Base-by-base conservation (phyloP, 768 basidiomycete species). In the Boletus sp. region DNA sequence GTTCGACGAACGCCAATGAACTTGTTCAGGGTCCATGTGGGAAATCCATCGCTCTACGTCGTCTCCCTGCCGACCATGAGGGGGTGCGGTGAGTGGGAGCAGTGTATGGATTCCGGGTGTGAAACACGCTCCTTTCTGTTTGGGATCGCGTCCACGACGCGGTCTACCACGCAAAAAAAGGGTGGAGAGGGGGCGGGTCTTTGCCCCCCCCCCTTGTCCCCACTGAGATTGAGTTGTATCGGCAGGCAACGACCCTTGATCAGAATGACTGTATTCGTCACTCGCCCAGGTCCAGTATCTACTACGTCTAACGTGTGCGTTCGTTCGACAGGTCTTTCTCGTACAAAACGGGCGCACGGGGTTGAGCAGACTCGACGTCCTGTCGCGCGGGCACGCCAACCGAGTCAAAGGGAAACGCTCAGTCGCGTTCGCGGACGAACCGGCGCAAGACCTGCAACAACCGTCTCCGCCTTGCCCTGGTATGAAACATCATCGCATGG, bases 401-500 rank as follows among this genome's bases (percentile, higher is more conserved):
- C 14, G 9, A 39, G 19, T 23, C 23, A 23, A 23, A 21, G 5
- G 7, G 11, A n/a, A 15, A 15, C 11, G 14, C 4, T 15, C 34
- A 37, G 2, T 25, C 17, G 4, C 25, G 11, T n/a, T 34, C 32
- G 15, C 39, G 43, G 4, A 74, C 55, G 29, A 78, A 76, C 51
- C 66, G 53, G 21, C 53, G 42, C 43, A 79, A 35, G 29, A 74
- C 67, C 9, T 56, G 51, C 14, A 75, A 54, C 56, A 78, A 37
- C 19, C 67, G 62, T 33, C 55, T 43, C 42, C 77, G 50, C 29
- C 57, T 51, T 35, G 53, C n/a, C 35, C 39, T 50, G 23, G 60
- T 58, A 49, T 78, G 66, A 27, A 79, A 74, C 2, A 79, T 65
- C 57, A 69, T 69, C 52, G 76, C 66, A 37, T 80, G 78, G 49